Conservation (phyloP, 176 grass and related monocot species). For the Musa schizocarpa region DNA sequence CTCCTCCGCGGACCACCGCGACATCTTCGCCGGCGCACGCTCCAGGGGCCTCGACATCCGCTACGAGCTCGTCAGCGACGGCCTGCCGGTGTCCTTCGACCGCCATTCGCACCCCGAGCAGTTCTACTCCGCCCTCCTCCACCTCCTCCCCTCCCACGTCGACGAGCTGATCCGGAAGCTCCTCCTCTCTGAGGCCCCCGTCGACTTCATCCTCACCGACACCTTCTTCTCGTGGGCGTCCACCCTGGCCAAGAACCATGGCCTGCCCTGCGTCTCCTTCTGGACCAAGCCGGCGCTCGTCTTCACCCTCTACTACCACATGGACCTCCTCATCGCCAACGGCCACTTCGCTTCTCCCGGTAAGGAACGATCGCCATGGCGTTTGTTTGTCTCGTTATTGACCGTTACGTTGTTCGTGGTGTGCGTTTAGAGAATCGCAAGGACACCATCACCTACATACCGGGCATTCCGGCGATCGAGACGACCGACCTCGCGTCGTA, state of each 20-base stretch:
- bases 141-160: conserved; percentile 54
- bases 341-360: conserved; percentile 47
- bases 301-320: conserved; percentile 59
- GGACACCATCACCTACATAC: conserved; percentile 72
- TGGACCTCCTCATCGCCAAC: conserved; percentile 37
- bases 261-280: conserved; percentile 22
- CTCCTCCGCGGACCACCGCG: not conserved
- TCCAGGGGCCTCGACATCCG: conserved; percentile 28
- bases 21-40: conserved; percentile 32
- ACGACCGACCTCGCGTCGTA: conserved; percentile 67
- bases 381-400: not conserved
- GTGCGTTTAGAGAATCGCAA: conserved; percentile 38
- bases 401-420: not conserved
- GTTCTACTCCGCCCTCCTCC: conserved; percentile 44
- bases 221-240: conserved; percentile 70
- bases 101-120: conserved; percentile 54
- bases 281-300: conserved; percentile 56
- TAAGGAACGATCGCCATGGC: conserved; percentile 7
- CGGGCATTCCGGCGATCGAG: conserved; percentile 47
- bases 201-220: conserved; percentile 45
- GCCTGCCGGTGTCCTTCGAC: conserved; percentile 51
- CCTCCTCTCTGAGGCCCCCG: conserved; percentile 17
- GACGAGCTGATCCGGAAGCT: conserved; percentile 56
- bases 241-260: conserved; percentile 30
- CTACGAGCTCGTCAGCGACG: conserved; percentile 61